Base-by-base conservation (phyloP, 2,329 filamentous ascomycete genomes). In the Rugonectria rugulosa region DNA sequence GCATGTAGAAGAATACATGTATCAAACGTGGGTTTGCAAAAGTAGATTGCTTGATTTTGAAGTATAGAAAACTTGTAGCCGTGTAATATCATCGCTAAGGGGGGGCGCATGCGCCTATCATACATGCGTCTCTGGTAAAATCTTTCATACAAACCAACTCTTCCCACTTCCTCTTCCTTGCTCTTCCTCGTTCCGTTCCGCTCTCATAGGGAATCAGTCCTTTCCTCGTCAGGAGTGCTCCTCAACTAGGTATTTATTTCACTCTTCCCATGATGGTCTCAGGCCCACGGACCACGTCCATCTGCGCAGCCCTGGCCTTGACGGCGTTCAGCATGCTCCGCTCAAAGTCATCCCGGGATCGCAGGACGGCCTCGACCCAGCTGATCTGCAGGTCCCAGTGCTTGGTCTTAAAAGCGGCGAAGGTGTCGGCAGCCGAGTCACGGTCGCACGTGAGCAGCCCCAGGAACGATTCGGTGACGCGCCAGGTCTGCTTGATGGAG, bases 241-340 rank as follows among this genome's bases (percentile, higher is more conserved):
- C n/a, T n/a, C n/a, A n/a, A n/a, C n/a, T 21, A 6, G n/a, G 53
- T 36, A 31, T 49, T 64, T 69, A 96, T 75, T 93, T 95, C 43
- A 97, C 86, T 76, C 91, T 94, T 60, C 90, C 88, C 94, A 99
- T 97, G 60, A 99, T 91, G 3, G 95, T 98, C 76, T 98, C 94
- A 15, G 85, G 76, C 1, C 92, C 93, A 60, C 92, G 84, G 59
- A 90, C 88, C 2, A 93, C 87, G 56, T 90, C 88, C 64, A 96
- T 84, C 74, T 92, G 90, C 7, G 92, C 93, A n/a, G 93, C 94
- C 71, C 88, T 86, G 3, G 87, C 87, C 80, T 98, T 98, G 43
- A 98, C 89, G 15, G 86, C 84, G 70, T 92, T 95, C 61, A 98
- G 75, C 90, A 98, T 92, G 57, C 85, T 84, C 64, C 94, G 82